Percentiles rank a stretch among this genome's conserved stretches.
Evolutionary conservation across 371 early-diverging fungal species (phyloP).

Genomic region (Rhizomucor pusillus): DNA sequence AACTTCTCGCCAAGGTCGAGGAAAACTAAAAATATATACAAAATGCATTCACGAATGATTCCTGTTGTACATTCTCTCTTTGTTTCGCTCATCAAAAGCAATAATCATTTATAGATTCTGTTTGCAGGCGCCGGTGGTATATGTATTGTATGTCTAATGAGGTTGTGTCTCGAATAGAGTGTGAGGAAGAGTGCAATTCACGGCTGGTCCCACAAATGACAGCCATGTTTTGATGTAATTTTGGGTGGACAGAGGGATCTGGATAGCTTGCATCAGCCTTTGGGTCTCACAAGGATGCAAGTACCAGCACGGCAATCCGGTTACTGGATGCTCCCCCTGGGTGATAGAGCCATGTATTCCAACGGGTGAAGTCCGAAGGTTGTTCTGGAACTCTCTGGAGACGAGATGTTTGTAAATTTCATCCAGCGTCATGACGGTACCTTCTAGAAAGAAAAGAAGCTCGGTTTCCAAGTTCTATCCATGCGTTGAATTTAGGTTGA

Average conservation of each 20-base stretch:
- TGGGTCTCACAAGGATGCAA: slow-evolving; percentile 77
- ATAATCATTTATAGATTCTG: neutral
- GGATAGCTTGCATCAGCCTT: slow-evolving; percentile 49
- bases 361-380: slow-evolving; percentile 1
- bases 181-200: slow-evolving; percentile 12
- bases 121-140: neutral
- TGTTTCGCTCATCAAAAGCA: neutral
- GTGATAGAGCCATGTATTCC: slow-evolving; percentile 24
- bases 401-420: slow-evolving; percentile 48
- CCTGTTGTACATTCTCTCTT: too few species aligned
- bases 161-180: slow-evolving; percentile 4
- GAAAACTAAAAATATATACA: slow-evolving; percentile 18
- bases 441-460: slow-evolving; percentile 23
- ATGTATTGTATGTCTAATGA: neutral
- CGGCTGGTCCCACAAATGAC: slow-evolving; percentile 32
- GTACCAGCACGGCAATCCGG: slow-evolving; percentile 59
- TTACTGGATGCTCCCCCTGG: slow-evolving; percentile 62
- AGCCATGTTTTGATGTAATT: slow-evolving; percentile 38
- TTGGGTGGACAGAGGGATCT: slow-evolving; percentile 1
- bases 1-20: slow-evolving; percentile 91
- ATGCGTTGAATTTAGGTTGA: too few species aligned
- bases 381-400: slow-evolving; percentile 26
- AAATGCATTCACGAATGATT: neutral
- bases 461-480: too few species aligned
- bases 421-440: slow-evolving; percentile 35